A percentile compares a stretch with the other conserved stretches of the same genome.
Conservation (phyloP, 2,329 filamentous ascomycete species). For the Trichothecium sympodiale region DNA sequence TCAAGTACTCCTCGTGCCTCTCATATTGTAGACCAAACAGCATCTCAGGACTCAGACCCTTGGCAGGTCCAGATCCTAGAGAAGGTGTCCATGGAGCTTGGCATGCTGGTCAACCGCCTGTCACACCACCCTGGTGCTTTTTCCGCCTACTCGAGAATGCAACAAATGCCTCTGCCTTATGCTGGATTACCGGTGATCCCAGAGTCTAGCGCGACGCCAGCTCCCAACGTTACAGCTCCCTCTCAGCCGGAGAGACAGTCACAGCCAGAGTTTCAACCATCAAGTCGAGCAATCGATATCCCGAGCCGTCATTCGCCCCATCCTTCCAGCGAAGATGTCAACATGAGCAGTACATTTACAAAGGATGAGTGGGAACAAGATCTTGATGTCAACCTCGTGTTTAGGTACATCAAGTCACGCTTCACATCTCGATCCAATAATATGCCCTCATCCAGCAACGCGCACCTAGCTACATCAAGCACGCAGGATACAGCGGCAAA, state of each 20-base stretch:
- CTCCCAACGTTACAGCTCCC: conserved; percentile 13
- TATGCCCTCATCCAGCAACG: conserved; percentile 25
- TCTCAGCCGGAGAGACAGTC: too few species aligned
- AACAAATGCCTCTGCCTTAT: conserved; percentile 59
- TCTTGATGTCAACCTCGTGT: conserved; percentile 82
- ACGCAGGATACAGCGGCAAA: conserved; percentile 61
- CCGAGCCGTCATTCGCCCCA: conserved; percentile 8
- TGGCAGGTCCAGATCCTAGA: conserved; percentile 77
- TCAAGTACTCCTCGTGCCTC: conserved; percentile 36
- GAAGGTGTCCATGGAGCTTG: conserved; percentile 77
- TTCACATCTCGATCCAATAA: conserved; percentile 46
- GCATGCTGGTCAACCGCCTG: conserved; percentile 69
- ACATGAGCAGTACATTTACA: conserved; percentile 30
- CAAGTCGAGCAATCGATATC: conserved; percentile 22
- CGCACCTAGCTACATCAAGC: conserved; percentile 36
- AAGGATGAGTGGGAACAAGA: conserved; percentile 91
- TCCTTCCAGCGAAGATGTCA: conserved; percentile 12
- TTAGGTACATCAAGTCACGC: conserved; percentile 70
- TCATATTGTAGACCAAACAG: conserved; percentile 15
- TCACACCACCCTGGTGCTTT: conserved; percentile 85
- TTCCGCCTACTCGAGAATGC: conserved; percentile 61
- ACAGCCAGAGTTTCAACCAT: conserved; percentile 30
- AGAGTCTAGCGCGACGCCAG: conserved; percentile 28
- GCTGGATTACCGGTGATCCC: conserved; percentile 62
- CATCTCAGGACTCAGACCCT: conserved; percentile 25